Base-by-base conservation (phyloP, 441 rosid genomes). In the Viola pubescens region DNA sequence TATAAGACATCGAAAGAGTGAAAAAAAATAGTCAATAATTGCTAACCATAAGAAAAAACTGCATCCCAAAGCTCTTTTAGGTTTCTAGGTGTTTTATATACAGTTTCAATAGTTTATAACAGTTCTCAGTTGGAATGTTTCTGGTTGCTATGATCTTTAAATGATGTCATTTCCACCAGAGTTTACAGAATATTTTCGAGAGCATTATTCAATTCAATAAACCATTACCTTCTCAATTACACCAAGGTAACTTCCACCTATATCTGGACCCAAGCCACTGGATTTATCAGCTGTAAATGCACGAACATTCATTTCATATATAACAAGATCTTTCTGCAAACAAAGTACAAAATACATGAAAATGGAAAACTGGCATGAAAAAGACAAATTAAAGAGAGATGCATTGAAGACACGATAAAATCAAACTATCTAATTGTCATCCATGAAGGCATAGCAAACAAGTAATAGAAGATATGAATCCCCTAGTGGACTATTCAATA, bases 291-390 rank as follows among this genome's bases (percentile, higher is more conserved):
- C 82, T 58, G 96, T 87, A 79, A 87, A 89, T 79, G 96, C 97
- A 56, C 97, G 96, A 48, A 92, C 92, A 75, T 85, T 92, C 91
- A 84, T 92, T 79, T 92, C 97, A 76, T 92, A 92, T 63, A 89
- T 73, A 65, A 87, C 89, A 75, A 92, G 96, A 76, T 92, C 96
- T 74, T 81, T 79, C 98, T 87, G 89, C 79, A 79, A 75, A 65
- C 59, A 54, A 39, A 71, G 42, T 37, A 56, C 11, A 37, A 67
- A 52, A 52, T 50, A 52, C 52, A 63, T 45, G 54, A 57, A 57
- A 54, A 42, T 54, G n/a, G 2, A 11, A 10, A 60, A 61, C 26
- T 4, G 4, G 3, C 5, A 37, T 8, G 7, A n/a, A 6, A 54
- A 19, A 14, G 48, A 55, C 8, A 3, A 54, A 56, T 40, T 38